Base-by-base conservation (phyloP, 352 stramenopile species). In the Phytopythium boreale region DNA sequence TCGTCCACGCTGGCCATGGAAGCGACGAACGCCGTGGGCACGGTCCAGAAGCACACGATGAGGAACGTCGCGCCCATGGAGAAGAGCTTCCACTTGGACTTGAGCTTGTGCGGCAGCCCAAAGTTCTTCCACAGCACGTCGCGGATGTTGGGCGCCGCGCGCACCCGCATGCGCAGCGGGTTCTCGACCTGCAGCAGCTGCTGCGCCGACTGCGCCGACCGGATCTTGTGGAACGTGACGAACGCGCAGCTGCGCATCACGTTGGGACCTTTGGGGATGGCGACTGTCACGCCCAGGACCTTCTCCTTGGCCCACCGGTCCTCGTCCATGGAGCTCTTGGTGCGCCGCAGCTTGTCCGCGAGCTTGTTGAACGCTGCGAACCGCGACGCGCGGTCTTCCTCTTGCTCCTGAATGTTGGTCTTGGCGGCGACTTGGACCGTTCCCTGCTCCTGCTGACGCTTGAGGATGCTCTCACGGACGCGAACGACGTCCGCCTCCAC, bases 101-200 rank as follows among this genome's bases (percentile, higher is more conserved):
- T 82, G 36, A 85, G 62, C 37, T 82, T 76, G 56, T 89, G 76
- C 14, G 74, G 73, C 2, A 89, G 65, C 20, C 84, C 84, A 70
- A 93, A 85, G 69, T 93, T 93, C 59, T 88, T 82, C 84, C 84
- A 93, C 60, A 84, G 72, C 39, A 92, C 71, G 53, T 92, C 84
- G 57, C 80, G 69, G 47, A 87, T 75, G 50, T 90, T 82, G 11
- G 84, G 84, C 27, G 84, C 84, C n/a, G 79, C 66, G 26, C 75
- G 59, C 12, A 93, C 69, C 31, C 76, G 62, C 69, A 92, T 86
- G 29, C 86, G 76, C 61, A 80, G 66, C 15, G 82, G 82, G 58
- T 87, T 85, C 61, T 87, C 74, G 2, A 86, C 82, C 60, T 93
- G 80, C 59, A 93, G 76, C 29, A 88, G 57, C 71, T 93, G 84